Evolutionary conservation across 1,139 yeast genomes (phyloP).

Genomic region (Taphrina wiesneri): DNA sequence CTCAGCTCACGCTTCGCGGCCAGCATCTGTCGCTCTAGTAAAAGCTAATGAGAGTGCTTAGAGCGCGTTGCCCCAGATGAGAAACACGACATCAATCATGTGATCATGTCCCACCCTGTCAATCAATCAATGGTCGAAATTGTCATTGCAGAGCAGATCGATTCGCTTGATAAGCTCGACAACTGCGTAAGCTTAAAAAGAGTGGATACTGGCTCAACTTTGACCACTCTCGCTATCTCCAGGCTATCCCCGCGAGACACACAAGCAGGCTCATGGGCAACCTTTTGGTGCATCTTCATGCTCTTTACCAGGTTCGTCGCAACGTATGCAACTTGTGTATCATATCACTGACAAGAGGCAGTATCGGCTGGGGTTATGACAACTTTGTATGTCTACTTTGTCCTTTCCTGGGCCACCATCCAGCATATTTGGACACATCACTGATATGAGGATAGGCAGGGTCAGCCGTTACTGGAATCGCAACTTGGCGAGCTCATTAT

Average conservation of each 20-base stretch:
- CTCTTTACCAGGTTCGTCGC: neutral
- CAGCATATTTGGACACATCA: neutral
- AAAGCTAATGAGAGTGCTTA: too few species aligned
- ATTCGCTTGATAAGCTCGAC: neutral
- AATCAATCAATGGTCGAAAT: neutral
- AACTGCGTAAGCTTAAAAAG: neutral
- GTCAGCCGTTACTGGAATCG: neutral
- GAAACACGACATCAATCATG: neutral
- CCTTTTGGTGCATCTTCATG: conserved; percentile 8
- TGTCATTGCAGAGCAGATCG: neutral
- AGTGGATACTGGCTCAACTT: neutral
- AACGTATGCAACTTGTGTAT: neutral
- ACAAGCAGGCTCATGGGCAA: neutral
- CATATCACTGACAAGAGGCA: neutral
- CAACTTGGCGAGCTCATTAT: neutral
- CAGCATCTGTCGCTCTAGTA: too few species aligned
- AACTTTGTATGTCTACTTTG: neutral
- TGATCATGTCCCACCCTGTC: neutral
- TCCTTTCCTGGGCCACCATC: neutral
- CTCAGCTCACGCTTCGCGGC: too few species aligned
- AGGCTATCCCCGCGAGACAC: neutral
- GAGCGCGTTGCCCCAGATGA: too few species aligned
- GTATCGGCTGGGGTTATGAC: neutral
- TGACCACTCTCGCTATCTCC: neutral
- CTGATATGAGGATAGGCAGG: neutral